Evolutionary conservation across 495 filamentous ascomycete genomes (phyloP), one percentile per base, ranked within the genome.

Genomic region (Geoglossum glabrum): DNA sequence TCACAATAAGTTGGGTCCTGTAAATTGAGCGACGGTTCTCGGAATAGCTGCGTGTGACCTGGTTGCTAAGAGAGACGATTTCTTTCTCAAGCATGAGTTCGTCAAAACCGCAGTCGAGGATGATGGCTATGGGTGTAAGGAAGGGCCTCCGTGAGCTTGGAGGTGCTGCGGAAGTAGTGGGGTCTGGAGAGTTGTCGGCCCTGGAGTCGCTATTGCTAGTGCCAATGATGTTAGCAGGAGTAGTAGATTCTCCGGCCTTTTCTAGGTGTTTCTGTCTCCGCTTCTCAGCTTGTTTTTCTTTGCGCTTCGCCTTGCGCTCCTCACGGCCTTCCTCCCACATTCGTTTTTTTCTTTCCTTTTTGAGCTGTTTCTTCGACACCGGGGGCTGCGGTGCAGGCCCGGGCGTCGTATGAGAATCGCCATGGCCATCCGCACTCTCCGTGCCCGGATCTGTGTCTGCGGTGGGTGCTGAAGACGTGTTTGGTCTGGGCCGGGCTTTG

Each of bases 31-130:
- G 78, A 45, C 74, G 77, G 66, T 95, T 95, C 62, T 93, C 84
- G 3, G 90, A 88, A 71, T 99, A 97, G 61, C 76, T 81, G 23
- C 93, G 74, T 1, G 87, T 92, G 57, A 99, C 69, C 68, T 99
- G 92, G 27, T 77, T 76, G 1, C 76, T 79, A 10, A 98, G 75
- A 2, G 88, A 95, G 8, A 85, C 80, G 19, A 86, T 72, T 65
- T 99, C 93, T 56, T 83, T 79, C 0, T 85, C 80, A 28, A 71
- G 73, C 92, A 99, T 99, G 63, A 90, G 72, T 11, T 85, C 76
- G 61, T 99, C 87, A 61, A 90, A 99, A 60, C 85, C 81, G 67
- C 93, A 97, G 67, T 99, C 92, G 61, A 99, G 69, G 38, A 99
- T 71, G 61, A 97, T 64, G 0, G 86, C 76, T 7, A 97, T 68